phyloP scores from a whole-genome alignment of 805 yeast species.

The Saccharomycopsis javanensis region DNA sequence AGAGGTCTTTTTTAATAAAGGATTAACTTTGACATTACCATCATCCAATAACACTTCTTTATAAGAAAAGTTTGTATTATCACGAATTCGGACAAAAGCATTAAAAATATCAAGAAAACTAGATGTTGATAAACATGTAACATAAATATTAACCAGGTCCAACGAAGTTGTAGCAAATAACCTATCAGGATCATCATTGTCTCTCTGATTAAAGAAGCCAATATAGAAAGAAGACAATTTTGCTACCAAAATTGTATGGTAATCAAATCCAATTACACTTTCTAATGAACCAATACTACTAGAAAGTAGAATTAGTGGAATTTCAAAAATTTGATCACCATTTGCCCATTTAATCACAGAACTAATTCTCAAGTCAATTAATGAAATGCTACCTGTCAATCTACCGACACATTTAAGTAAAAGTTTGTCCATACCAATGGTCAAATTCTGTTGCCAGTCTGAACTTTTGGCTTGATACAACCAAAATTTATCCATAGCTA shows the following conservation, averaged over 20 bases:
- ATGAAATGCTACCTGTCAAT: conserved; percentile 56
- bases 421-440: conserved; percentile 47
- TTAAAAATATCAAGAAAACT: conserved; percentile 70
- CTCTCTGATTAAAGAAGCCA: conserved; percentile 62
- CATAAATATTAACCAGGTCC: conserved; percentile 46
- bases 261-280: conserved; percentile 66
- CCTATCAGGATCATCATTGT: conserved; percentile 41
- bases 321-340: conserved; percentile 32
- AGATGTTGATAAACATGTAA: conserved; percentile 81
- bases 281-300: conserved; percentile 48
- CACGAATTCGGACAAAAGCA: conserved; percentile 59
- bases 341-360: conserved; percentile 67
- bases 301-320: conserved; percentile 61
- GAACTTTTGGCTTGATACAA: conserved; percentile 54
- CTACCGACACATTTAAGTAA: conserved; percentile 60
- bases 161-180: conserved; percentile 43
- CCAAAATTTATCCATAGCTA: conserved; percentile 56
- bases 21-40: conserved; percentile 35
- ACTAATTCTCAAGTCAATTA: conserved; percentile 42
- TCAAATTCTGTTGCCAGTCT: conserved; percentile 62
- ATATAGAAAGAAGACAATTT: conserved; percentile 38
- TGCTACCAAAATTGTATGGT: conserved; percentile 70
- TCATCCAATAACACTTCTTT: conserved; percentile 53
- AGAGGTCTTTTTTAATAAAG: not conserved
- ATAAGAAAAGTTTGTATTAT: conserved; percentile 65